Evolutionary conservation across 192 early-diverging fungal genomes (phyloP).

Genomic region (Linnemannia elongata): DNA sequence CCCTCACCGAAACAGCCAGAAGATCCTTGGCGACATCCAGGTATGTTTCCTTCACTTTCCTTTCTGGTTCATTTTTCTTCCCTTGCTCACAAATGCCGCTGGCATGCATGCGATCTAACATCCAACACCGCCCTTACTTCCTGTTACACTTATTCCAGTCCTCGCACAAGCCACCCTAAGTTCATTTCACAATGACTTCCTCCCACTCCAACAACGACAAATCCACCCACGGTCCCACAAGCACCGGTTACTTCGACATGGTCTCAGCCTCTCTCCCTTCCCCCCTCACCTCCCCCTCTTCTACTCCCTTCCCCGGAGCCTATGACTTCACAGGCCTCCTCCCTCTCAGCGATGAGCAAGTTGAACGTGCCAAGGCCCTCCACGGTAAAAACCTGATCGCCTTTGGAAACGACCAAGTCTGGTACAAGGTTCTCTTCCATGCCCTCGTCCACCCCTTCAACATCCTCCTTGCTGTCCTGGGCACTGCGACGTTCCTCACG

Average conservation of each 20-base stretch:
- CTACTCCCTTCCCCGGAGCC: not conserved
- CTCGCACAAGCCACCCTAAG: slow-evolving; percentile 44
- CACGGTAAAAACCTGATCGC: slow-evolving; percentile 42
- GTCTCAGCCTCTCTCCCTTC: slow-evolving; percentile 11
- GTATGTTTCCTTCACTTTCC: not conserved
- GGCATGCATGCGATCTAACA: not conserved
- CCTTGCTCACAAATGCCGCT: not conserved
- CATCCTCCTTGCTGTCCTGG: slow-evolving; percentile 48
- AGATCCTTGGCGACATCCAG: slow-evolving; percentile 17
- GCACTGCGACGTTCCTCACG: slow-evolving; percentile 23
- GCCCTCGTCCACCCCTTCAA: slow-evolving; percentile 63
- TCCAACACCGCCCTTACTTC: not conserved
- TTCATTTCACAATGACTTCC: slow-evolving; percentile 13
- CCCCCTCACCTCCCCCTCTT: slow-evolving; percentile 16
- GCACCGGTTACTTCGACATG: slow-evolving; percentile 20
- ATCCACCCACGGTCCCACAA: slow-evolving; percentile 11
- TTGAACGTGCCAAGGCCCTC: slow-evolving; percentile 4
- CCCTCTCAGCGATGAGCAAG: slow-evolving; percentile 42
- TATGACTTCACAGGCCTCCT: slow-evolving; percentile 17
- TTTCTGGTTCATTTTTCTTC: not conserved
- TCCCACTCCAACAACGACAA: slow-evolving; percentile 18
- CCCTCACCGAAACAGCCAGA: slow-evolving; percentile 16
- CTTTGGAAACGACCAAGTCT: slow-evolving; percentile 25
- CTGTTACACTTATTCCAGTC: not conserved
- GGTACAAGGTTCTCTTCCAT: slow-evolving; percentile 56